phyloP scores from a whole-genome alignment of 805 yeast species.

The Diddensiella transvaalensis region DNA sequence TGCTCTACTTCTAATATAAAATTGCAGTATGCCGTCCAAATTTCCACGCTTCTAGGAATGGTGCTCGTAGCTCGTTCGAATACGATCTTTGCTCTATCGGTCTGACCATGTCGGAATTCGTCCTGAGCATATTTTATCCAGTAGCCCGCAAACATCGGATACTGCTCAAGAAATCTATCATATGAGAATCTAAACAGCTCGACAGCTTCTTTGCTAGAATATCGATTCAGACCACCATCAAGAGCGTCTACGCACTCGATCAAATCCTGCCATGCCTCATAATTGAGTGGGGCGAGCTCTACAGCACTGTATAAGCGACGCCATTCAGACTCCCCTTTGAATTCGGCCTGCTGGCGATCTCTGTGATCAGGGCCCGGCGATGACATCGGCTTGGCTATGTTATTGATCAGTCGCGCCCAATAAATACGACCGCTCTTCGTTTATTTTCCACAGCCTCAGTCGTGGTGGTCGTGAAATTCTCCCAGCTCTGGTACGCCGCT shows the following conservation, averaged over 20 bases:
- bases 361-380: no score
- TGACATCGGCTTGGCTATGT: no score
- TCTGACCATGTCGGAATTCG: slow-evolving; percentile 34
- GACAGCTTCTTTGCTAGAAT: slow-evolving; percentile 27
- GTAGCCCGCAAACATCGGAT: slow-evolving; percentile 39
- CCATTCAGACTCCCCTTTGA: slow-evolving; percentile 21
- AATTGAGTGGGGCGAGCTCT: slow-evolving; percentile 29
- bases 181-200: slow-evolving; percentile 28
- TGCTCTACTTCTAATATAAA: slow-evolving; percentile 29
- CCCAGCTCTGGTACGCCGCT: no score
- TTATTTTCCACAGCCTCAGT: no score
- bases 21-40: slow-evolving; percentile 39
- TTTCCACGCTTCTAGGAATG: slow-evolving; percentile 28
- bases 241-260: slow-evolving; percentile 27
- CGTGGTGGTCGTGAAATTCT: no score
- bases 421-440: no score
- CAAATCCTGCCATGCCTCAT: slow-evolving; percentile 34
- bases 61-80: slow-evolving; percentile 34
- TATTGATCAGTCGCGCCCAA: no score
- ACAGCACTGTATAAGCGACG: slow-evolving; percentile 15
- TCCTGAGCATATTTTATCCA: slow-evolving; percentile 40
- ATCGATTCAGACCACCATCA: slow-evolving; percentile 32
- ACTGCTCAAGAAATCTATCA: slow-evolving; percentile 31
- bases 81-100: slow-evolving; percentile 32
- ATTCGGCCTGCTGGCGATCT: neutral